Conservation (phyloP, 306 rosid genomes). For the Sechiopsis laciniata region DNA sequence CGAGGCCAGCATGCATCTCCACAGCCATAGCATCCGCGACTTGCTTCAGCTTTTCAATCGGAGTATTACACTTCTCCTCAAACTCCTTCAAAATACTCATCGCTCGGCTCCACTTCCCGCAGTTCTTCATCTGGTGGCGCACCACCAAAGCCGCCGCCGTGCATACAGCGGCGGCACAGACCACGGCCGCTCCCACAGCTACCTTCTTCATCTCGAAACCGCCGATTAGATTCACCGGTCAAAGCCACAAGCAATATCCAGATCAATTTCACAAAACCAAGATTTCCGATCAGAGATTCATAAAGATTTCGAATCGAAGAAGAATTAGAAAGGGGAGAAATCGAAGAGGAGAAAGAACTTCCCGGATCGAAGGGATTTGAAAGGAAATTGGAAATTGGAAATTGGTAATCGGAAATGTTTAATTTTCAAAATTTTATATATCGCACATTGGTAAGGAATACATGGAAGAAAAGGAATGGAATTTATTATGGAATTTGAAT, state of each 20-base stretch:
- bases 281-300: slow-evolving; percentile 21
- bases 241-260: not conserved
- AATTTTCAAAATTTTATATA: no score
- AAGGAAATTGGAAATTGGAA: not conserved
- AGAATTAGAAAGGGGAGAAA: not conserved
- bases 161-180: slow-evolving; percentile 64
- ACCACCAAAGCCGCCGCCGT: slow-evolving; percentile 77
- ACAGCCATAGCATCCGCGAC: slow-evolving; percentile 85
- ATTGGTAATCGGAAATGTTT: no score
- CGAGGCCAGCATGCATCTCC: slow-evolving; percentile 97
- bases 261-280: not conserved
- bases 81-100: slow-evolving; percentile 53
- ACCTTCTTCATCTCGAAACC: slow-evolving; percentile 57
- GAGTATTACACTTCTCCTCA: slow-evolving; percentile 58
- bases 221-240: not conserved
- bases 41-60: slow-evolving; percentile 57
- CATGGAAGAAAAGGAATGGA: not conserved
- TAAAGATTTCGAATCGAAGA: not conserved
- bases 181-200: slow-evolving; percentile 53
- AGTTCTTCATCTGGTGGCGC: slow-evolving; percentile 39
- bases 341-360: not conserved
- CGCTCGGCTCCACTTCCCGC: slow-evolving; percentile 54
- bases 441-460: not conserved
- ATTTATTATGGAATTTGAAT: not conserved
- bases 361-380: slow-evolving; percentile 12